A percentile compares a stretch with the other conserved stretches of the same genome.
These are phyloP conservation scores for Priceomyces carsonii DNA, from an alignment of 805 yeast species.

Conservation along the genomic window DNA sequence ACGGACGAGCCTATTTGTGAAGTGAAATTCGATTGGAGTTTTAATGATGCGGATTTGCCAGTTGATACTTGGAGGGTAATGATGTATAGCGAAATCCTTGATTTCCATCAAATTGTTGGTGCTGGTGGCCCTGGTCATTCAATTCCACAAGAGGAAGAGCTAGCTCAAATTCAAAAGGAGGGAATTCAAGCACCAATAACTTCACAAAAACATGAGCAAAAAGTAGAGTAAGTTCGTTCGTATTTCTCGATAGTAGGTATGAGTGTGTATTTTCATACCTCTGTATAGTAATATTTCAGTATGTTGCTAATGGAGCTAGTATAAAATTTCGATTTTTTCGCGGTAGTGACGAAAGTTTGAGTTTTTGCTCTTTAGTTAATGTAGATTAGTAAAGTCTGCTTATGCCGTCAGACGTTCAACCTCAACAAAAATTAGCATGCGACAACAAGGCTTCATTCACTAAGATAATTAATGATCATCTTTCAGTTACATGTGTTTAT, in stretches of 20 bases:
- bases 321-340: too few species aligned
- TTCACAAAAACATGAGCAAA: constrained; percentile 11
- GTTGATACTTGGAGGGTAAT: constrained; percentile 98
- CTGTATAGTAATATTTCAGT: too few species aligned
- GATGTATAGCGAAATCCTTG: constrained; percentile 97
- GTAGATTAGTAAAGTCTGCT: too few species aligned
- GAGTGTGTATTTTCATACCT: too few species aligned
- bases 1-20: constrained; percentile 95
- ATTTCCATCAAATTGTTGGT: constrained; percentile 87
- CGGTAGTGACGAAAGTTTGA: too few species aligned
- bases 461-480: constrained; percentile 22
- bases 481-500: constrained; percentile 21
- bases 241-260: too few species aligned
- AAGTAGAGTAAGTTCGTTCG: constrained; percentile 12
- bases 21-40: constrained; percentile 95
- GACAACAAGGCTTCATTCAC: constrained; percentile 12
- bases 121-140: constrained; percentile 15
- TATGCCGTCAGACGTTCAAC: too few species aligned
- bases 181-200: constrained; percentile 26
- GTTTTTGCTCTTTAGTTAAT: too few species aligned
- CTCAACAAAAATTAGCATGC: too few species aligned
- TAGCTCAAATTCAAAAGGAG: constrained; percentile 26
- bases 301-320: too few species aligned
- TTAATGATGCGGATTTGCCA: constrained; percentile 96
- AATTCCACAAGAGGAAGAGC: constrained; percentile 20